Percentiles rank a stretch among this genome's conserved stretches.
These are phyloP conservation scores for Pythium rishiriense DNA, from an alignment of 352 stramenopile genomes.

Conservation along the genomic window DNA sequence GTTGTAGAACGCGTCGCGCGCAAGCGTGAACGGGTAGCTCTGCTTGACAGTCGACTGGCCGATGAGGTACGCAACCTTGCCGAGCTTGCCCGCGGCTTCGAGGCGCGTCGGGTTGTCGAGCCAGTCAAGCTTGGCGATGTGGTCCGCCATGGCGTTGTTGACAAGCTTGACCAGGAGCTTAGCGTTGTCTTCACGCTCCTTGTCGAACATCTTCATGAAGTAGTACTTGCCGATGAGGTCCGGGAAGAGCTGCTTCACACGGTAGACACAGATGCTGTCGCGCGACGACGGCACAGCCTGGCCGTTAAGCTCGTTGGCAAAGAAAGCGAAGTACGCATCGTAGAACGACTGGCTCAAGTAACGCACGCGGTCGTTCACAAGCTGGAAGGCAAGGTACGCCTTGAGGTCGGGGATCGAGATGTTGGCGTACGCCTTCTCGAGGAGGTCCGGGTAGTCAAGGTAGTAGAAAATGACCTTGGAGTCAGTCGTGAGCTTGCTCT, in stretches of 20 bases:
- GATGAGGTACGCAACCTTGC: constrained; percentile 41
- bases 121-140: constrained; percentile 90
- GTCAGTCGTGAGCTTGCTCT: constrained; percentile 37
- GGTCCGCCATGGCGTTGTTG: constrained; percentile 74
- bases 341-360: constrained; percentile 68
- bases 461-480: constrained; percentile 51
- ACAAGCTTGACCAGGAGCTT: constrained; percentile 85
- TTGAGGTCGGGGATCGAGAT: constrained; percentile 51
- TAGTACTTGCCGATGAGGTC: constrained; percentile 83
- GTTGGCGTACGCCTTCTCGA: constrained; percentile 37
- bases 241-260: constrained; percentile 40
- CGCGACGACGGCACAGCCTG: constrained; percentile 57
- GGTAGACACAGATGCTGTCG: constrained; percentile 39
- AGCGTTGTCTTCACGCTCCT: constrained; percentile 67
- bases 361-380: constrained; percentile 42
- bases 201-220: constrained; percentile 82
- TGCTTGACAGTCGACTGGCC: constrained; percentile 52
- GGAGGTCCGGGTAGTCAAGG: constrained; percentile 50
- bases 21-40: constrained; percentile 34
- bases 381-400: constrained; percentile 54
- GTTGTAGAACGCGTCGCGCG: constrained; percentile 47
- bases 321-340: constrained; percentile 89
- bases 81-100: constrained; percentile 86
- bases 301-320: constrained; percentile 67
- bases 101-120: constrained; percentile 84